Conservation (phyloP, 345 rosid genomes). For the Fremontodendron californicum region DNA sequence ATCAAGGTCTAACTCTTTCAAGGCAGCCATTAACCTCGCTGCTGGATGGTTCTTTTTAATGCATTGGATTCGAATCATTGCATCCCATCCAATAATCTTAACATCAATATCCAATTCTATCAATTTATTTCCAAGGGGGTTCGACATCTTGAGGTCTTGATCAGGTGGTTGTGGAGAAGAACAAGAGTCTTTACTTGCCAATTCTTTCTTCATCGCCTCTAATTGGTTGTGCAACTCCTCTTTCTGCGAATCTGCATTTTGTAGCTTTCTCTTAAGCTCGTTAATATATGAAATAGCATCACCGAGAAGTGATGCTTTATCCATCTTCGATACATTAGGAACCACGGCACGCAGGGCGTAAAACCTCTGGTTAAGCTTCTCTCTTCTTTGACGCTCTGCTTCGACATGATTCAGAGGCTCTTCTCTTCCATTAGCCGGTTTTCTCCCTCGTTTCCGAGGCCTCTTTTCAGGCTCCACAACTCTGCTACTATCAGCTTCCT, state of each 20-base stretch:
- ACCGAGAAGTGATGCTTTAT: conserved; percentile 90
- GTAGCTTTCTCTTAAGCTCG: conserved; percentile 72
- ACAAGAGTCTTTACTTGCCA: conserved; percentile 26
- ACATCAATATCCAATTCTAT: conserved; percentile 80
- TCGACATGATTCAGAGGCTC: conserved; percentile 96
- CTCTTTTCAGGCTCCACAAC: conserved; percentile 74
- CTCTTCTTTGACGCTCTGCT: conserved; percentile 96
- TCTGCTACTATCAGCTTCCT: conserved; percentile 59
- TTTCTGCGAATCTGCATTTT: conserved; percentile 45
- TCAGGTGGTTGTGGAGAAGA: conserved; percentile 26
- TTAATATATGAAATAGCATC: conserved; percentile 87
- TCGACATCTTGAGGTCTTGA: conserved; percentile 36
- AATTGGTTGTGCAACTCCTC: conserved; percentile 63
- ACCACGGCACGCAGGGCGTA: conserved; percentile 86
- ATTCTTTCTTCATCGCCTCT: conserved; percentile 50
- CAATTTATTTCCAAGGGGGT: conserved; percentile 24
- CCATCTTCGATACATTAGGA: conserved; percentile 96
- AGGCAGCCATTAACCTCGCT: conserved; percentile 75
- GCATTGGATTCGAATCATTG: conserved; percentile 78
- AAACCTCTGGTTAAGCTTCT: conserved; percentile 89
- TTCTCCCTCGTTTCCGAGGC: conserved; percentile 84
- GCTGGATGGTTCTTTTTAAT: conserved; percentile 83
- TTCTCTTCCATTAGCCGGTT: conserved; percentile 95
- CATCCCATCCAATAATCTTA: conserved; percentile 84
- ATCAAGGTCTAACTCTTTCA: conserved; percentile 79